A percentile compares a stretch with the other conserved stretches of the same genome.
Evolutionary conservation across 2,329 filamentous ascomycete genomes (phyloP).

Genomic region (Leptographium flavum): DNA sequence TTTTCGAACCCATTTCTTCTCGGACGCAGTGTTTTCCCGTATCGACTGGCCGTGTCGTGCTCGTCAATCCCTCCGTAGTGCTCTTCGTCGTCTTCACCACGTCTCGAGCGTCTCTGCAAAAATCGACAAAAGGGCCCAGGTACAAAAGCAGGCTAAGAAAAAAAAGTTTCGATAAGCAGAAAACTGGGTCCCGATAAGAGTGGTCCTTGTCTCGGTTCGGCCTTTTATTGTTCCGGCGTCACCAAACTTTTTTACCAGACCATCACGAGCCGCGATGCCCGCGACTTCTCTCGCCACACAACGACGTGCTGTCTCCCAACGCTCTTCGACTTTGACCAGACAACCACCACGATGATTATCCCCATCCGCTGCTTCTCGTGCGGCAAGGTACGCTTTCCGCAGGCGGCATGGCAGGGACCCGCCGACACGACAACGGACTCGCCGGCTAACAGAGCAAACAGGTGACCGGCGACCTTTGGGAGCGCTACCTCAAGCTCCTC

Average conservation of each 20-base stretch:
- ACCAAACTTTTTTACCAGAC: conserved; percentile 5
- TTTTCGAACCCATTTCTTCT: conserved; percentile 10
- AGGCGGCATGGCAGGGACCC: no score
- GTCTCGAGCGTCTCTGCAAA: not conserved
- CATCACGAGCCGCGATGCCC: not conserved
- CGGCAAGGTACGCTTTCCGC: conserved; percentile 61
- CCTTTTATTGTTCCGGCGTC: conserved; percentile 7
- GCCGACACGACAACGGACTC: no score
- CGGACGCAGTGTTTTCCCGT: not conserved
- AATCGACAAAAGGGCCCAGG: not conserved
- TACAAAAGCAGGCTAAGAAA: not conserved
- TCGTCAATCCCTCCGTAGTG: no score
- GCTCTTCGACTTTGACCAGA: not conserved
- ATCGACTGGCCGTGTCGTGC: not conserved
- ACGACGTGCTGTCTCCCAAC: not conserved
- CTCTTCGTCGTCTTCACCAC: no score
- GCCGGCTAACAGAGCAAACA: conserved; percentile 22
- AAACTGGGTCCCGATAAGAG: conserved; percentile 9
- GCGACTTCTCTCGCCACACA: not conserved
- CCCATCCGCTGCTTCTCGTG: conserved; percentile 98
- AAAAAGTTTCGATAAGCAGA: conserved; percentile 8
- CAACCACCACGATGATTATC: conserved; percentile 63
- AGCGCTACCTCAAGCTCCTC: conserved; percentile 81
- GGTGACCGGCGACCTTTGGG: conserved; percentile 97
- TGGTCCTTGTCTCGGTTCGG: conserved; percentile 1